Conservation (phyloP, 2,329 filamentous ascomycete species). For the Diaporthe australafricana region DNA sequence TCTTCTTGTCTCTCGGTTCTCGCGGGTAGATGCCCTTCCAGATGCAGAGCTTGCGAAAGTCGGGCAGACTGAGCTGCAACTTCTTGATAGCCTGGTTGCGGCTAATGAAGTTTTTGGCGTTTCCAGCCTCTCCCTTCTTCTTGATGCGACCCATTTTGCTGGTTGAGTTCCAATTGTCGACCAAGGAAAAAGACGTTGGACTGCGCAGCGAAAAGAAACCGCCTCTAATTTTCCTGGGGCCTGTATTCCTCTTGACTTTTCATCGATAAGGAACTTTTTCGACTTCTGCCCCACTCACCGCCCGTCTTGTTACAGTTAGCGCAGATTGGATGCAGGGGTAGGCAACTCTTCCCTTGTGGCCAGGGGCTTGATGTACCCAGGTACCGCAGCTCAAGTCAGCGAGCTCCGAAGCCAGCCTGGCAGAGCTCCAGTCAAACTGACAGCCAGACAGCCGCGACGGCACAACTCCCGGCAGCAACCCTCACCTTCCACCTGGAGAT, state of each 20-base stretch:
- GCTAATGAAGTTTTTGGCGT: constrained; percentile 98
- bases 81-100: constrained; percentile 97
- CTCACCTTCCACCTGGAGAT: constrained; percentile 35
- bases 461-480: constrained; percentile 29
- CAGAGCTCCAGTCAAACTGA: constrained; percentile 14
- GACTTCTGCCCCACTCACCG: constrained; percentile 35
- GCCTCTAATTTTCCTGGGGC: constrained; percentile 38
- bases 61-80: constrained; percentile 94
- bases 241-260: constrained; percentile 46
- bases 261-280: constrained; percentile 39
- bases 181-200: constrained; percentile 42
- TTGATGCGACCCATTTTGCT: constrained; percentile 78
- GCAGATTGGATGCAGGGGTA: neutral
- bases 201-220: constrained; percentile 2
- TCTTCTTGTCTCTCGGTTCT: constrained; percentile 96
- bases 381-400: constrained; percentile 12
- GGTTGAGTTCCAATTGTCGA: constrained; percentile 7
- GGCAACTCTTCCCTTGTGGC: neutral
- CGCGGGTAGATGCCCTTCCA: constrained; percentile 99
- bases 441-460: constrained; percentile 25
- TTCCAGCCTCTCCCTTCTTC: constrained; percentile 92
- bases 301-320: constrained; percentile 1
- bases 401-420: constrained; percentile 30
- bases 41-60: constrained; percentile 98
- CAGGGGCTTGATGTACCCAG: constrained; percentile 14